These are phyloP conservation scores for Taiwanofungus camphoratus DNA, from an alignment of 1,284 basidiomycete genomes.

Conservation along the genomic window DNA sequence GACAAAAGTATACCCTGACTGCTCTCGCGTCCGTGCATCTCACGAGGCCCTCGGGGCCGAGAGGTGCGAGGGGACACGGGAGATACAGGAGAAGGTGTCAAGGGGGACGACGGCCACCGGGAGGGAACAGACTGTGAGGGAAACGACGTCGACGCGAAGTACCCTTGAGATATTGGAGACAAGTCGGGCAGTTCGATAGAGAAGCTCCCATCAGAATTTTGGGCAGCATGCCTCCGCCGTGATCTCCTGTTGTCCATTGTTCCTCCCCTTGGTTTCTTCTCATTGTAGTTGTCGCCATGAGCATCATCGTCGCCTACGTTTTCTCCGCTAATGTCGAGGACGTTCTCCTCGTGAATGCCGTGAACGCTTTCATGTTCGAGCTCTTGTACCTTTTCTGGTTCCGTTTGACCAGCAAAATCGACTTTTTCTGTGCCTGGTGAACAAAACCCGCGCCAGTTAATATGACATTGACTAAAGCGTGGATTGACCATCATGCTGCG, in stretches of 20 bases:
- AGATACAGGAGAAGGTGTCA: not conserved
- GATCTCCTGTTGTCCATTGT: slow-evolving; percentile 14
- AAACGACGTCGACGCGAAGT: slow-evolving; percentile 17
- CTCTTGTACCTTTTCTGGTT: slow-evolving; percentile 14
- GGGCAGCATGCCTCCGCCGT: slow-evolving; percentile 20
- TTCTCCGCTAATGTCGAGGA: slow-evolving; percentile 20
- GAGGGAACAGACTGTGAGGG: slow-evolving; percentile 12
- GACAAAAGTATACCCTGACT: slow-evolving; percentile 25
- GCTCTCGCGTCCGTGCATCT: slow-evolving; percentile 24
- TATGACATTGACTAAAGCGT: slow-evolving; percentile 14
- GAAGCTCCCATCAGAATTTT: slow-evolving; percentile 30
- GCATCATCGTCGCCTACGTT: slow-evolving; percentile 16
- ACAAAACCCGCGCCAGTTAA: slow-evolving; percentile 21
- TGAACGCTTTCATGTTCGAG: too few species aligned
- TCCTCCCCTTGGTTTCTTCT: slow-evolving; percentile 14
- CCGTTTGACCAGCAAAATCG: slow-evolving; percentile 7
- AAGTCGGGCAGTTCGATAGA: slow-evolving; percentile 27
- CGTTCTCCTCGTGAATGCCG: slow-evolving; percentile 11
- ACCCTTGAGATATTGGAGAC: slow-evolving; percentile 18
- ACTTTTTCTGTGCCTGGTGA: slow-evolving; percentile 12
- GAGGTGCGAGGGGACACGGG: slow-evolving; percentile 20
- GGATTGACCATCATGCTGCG: slow-evolving; percentile 25
- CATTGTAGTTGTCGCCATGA: slow-evolving; percentile 9
- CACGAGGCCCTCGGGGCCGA: slow-evolving; percentile 25
- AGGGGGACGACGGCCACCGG: slow-evolving; percentile 9